Percentiles rank a stretch among this genome's conserved stretches.
Conservation (phyloP, 352 stramenopile genomes). For the Globisporangium alternatum region DNA sequence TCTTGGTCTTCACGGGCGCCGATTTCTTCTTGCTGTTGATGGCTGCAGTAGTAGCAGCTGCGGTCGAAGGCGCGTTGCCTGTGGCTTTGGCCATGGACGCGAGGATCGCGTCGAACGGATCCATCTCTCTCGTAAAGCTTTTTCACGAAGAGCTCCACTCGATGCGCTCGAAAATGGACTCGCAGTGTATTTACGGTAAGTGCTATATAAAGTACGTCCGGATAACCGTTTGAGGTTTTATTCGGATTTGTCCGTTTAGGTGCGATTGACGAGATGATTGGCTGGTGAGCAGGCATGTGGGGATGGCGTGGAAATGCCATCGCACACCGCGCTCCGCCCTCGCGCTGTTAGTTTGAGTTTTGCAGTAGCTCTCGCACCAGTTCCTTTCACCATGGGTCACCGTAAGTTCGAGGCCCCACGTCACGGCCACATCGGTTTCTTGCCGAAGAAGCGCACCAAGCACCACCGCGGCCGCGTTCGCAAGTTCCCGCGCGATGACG, state of each 20-base stretch:
- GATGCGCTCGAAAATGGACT: neutral
- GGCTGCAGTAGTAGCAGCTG: neutral
- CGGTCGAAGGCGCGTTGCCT: constrained; percentile 40
- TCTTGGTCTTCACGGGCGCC: constrained; percentile 21
- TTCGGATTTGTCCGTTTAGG: constrained; percentile 1
- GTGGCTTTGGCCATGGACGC: constrained; percentile 78
- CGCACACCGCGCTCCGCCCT: too few relatives aligned
- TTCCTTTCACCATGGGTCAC: constrained; percentile 91
- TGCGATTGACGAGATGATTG: constrained; percentile 8
- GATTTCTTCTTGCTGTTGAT: neutral
- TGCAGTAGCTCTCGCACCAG: constrained; percentile 71
- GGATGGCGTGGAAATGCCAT: neutral
- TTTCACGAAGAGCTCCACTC: constrained; percentile 1
- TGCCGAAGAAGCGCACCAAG: constrained; percentile 99
- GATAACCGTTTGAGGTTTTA: neutral
- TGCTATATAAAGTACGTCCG: constrained; percentile 14
- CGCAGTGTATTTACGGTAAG: neutral
- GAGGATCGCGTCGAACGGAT: constrained; percentile 73
- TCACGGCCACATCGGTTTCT: constrained; percentile 97
- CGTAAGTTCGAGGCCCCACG: constrained; percentile 98
- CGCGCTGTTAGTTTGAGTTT: constrained; percentile 66
- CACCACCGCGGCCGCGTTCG: constrained; percentile 98
- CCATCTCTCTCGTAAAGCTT: constrained; percentile 17
- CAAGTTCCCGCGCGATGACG: constrained; percentile 99
- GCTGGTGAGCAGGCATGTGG: constrained; percentile 7